A percentile compares a stretch with the other conserved stretches of the same genome.
These are phyloP conservation scores for Exophiala oligosperma DNA, from an alignment of 2,329 filamentous ascomycete genomes.

Conservation along the genomic window DNA sequence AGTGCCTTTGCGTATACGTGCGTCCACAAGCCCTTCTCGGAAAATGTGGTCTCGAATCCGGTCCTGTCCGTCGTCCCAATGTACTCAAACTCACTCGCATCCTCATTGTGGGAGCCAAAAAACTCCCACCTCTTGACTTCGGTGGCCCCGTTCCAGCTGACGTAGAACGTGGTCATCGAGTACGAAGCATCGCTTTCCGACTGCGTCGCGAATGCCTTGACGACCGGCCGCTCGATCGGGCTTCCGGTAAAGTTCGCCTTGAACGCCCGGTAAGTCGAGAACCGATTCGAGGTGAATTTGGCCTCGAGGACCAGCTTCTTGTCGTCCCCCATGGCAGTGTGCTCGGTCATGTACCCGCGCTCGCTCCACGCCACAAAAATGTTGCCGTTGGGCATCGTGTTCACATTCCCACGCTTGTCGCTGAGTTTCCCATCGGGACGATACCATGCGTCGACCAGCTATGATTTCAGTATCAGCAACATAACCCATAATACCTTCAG, in stretches of 20 bases:
- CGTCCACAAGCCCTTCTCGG: slow-evolving; percentile 1
- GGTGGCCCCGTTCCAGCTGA: slow-evolving; percentile 50
- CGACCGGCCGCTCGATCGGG: slow-evolving; percentile 38
- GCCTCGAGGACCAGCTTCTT: slow-evolving; percentile 51
- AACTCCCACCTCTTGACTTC: slow-evolving; percentile 32
- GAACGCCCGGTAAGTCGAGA: slow-evolving; percentile 56
- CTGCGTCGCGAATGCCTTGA: slow-evolving; percentile 1
- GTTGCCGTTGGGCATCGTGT: slow-evolving; percentile 40
- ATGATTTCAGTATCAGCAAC: slow-evolving; percentile 25
- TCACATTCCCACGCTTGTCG: slow-evolving; percentile 11
- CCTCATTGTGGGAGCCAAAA: slow-evolving; percentile 2
- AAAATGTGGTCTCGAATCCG: slow-evolving; percentile 6
- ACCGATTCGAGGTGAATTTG: slow-evolving; percentile 44
- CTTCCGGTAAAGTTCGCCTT: slow-evolving; percentile 53
- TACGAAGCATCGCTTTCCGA: neutral
- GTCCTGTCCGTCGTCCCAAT: neutral
- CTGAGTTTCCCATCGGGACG: slow-evolving; percentile 1
- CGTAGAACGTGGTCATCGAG: slow-evolving; percentile 33
- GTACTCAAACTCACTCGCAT: neutral
- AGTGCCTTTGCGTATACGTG: slow-evolving; percentile 2
- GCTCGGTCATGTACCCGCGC: slow-evolving; percentile 51
- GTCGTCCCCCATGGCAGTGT: slow-evolving; percentile 26
- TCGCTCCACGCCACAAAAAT: slow-evolving; percentile 52
- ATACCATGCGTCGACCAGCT: slow-evolving; percentile 25
- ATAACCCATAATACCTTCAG: too few species aligned